phyloP scores from a whole-genome alignment of 202 grass and related monocot species.

The Digitaria exilis region DNA sequence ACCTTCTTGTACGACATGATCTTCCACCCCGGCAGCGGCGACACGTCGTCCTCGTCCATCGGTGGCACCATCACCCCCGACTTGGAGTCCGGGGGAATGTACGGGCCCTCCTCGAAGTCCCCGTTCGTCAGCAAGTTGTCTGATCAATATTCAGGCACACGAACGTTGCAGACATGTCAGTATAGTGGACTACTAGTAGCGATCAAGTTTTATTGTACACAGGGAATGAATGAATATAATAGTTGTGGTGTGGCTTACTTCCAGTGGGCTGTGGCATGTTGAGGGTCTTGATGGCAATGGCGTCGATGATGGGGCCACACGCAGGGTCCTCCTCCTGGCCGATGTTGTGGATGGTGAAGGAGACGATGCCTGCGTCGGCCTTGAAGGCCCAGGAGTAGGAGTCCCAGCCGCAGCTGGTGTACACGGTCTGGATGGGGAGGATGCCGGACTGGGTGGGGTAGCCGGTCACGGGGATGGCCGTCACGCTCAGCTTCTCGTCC shows the following conservation, averaged over 20 bases:
- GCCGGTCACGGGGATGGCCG: conserved; percentile 37
- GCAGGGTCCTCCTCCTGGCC: conserved; percentile 30
- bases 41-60: conserved; percentile 62
- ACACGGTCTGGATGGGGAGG: conserved; percentile 72
- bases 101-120: conserved; percentile 87
- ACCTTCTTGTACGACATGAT: conserved; percentile 57
- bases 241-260: not conserved
- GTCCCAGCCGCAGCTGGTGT: conserved; percentile 73
- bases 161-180: not conserved
- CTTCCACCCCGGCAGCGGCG: conserved; percentile 62
- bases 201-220: not conserved
- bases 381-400: conserved; percentile 74
- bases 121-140: conserved; percentile 71
- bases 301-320: conserved; percentile 74
- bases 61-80: conserved; percentile 76
- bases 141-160: too few relatives aligned
- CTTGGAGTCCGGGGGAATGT: conserved; percentile 41
- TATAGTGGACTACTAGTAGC: not conserved
- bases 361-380: conserved; percentile 25
- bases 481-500: conserved; percentile 62
- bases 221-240: too few relatives aligned
- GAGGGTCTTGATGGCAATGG: conserved; percentile 54
- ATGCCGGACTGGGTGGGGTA: not conserved
- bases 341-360: conserved; percentile 55
- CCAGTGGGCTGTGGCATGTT: conserved; percentile 28